Percentiles rank a stretch among this genome's conserved stretches.
phyloP scores from a whole-genome alignment of 2,329 filamentous ascomycete species.

The Colletotrichum cordylinicola region DNA sequence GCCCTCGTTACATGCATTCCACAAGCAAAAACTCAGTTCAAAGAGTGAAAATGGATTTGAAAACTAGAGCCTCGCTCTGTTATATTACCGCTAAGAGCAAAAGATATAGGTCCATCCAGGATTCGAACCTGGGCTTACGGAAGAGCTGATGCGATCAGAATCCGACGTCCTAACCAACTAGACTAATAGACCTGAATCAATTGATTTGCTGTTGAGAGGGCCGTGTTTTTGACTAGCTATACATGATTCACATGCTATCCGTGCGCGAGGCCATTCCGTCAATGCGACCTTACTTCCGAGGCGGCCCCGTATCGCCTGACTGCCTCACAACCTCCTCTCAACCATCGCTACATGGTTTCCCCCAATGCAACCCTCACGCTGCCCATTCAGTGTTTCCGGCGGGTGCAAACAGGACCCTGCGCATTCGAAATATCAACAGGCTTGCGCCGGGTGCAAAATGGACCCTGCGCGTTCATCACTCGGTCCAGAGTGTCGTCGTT shows the following conservation, averaged over 20 bases:
- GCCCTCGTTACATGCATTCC: neutral
- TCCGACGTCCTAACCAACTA: conserved; percentile 24
- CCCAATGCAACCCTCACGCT: neutral
- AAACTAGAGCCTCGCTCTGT: neutral
- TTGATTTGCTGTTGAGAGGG: accelerated
- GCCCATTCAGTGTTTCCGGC: neutral
- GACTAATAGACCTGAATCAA: conserved; percentile 17
- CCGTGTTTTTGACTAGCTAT: accelerated
- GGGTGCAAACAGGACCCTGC: conserved; percentile 31
- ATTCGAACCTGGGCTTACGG: conserved; percentile 23
- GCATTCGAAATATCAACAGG: conserved; percentile 24
- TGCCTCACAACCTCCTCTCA: neutral
- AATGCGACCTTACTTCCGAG: neutral
- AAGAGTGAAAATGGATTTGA: neutral
- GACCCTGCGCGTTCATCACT: conserved; percentile 37
- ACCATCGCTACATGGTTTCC: neutral
- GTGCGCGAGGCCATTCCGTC: neutral
- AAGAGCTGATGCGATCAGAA: conserved; percentile 10
- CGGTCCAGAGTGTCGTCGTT: conserved; percentile 41
- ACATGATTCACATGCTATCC: neutral
- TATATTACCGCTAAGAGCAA: accelerated
- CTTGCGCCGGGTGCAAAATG: conserved; percentile 26
- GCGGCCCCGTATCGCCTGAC: neutral
- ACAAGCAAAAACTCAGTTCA: neutral
- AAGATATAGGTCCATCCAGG: conserved; percentile 14